Evolutionary conservation across 1,139 yeast species (phyloP).

Genomic region (Yamadazyma aaseri): DNA sequence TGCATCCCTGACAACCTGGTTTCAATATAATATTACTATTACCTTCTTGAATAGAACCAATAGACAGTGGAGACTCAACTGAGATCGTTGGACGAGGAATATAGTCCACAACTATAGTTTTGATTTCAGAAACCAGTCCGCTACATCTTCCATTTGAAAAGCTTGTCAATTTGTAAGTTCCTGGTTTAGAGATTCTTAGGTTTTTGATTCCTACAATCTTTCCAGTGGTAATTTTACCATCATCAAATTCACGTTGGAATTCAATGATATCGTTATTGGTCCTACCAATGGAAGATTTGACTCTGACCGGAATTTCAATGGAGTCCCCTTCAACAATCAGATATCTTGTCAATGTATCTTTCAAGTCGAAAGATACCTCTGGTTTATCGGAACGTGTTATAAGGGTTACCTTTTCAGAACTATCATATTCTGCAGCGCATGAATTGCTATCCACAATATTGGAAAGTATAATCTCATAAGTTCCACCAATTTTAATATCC

Average conservation of each 20-base stretch:
- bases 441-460: conserved; percentile 70
- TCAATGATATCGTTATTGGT: conserved; percentile 26
- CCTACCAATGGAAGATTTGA: conserved; percentile 30
- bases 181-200: conserved; percentile 53
- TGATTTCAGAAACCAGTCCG: conserved; percentile 49
- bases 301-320: conserved; percentile 56
- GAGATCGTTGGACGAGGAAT: conserved; percentile 56
- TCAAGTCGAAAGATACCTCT: conserved; percentile 20
- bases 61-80: conserved; percentile 18
- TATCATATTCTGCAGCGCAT: conserved; percentile 61
- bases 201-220: conserved; percentile 32
- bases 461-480: conserved; percentile 59
- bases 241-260: conserved; percentile 14
- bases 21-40: conserved; percentile 20
- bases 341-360: conserved; percentile 23
- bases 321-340: conserved; percentile 61
- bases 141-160: conserved; percentile 68
- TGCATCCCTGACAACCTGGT: conserved; percentile 35
- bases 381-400: conserved; percentile 71
- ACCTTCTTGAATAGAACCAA: conserved; percentile 10
- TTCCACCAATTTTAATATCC: conserved; percentile 63
- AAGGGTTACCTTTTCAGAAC: conserved; percentile 56
- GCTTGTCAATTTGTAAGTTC: conserved; percentile 57
- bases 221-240: conserved; percentile 17
- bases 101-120: conserved; percentile 45